Evolutionary conservation across 2,329 filamentous ascomycete genomes (phyloP).

Genomic region (Peltaster fructicola): DNA sequence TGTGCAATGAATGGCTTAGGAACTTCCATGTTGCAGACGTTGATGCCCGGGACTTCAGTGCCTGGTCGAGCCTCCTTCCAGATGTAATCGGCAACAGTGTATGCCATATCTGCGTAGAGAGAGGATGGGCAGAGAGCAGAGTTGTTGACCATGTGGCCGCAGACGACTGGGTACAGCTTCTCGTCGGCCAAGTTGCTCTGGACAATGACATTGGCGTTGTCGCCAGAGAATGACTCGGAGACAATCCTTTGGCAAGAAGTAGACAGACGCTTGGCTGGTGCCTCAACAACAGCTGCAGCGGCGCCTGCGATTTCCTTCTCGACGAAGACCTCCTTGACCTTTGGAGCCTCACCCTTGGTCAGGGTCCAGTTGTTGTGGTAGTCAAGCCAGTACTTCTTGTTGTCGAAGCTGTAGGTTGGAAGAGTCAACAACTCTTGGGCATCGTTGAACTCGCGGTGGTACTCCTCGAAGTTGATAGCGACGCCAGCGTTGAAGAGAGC

Average conservation of each 20-base stretch:
- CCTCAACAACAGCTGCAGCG: constrained; percentile 23
- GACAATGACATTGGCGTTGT: constrained; percentile 41
- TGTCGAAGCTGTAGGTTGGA: constrained; percentile 50
- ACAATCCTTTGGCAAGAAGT: constrained; percentile 49
- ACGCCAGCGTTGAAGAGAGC: constrained; percentile 45
- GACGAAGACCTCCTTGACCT: constrained; percentile 20
- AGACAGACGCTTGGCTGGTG: constrained; percentile 36
- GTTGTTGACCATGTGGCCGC: constrained; percentile 51
- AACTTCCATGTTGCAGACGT: constrained; percentile 50
- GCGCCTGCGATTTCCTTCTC: constrained; percentile 19
- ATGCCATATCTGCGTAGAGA: constrained; percentile 46
- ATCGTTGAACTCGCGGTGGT: constrained; percentile 42
- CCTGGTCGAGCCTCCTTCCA: constrained; percentile 45
- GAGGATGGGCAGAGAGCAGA: constrained; percentile 47
- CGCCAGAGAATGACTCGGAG: constrained; percentile 43
- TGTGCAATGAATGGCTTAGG: constrained; percentile 50
- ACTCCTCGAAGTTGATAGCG: constrained; percentile 53
- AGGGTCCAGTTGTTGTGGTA: constrained; percentile 56
- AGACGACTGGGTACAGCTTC: constrained; percentile 43
- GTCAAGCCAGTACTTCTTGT: constrained; percentile 56
- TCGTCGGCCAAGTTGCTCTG: constrained; percentile 49
- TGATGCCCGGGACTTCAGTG: constrained; percentile 38
- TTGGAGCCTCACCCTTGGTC: constrained; percentile 44
- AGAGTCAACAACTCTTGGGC: constrained; percentile 44
- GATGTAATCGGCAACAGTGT: constrained; percentile 49